phyloP scores from a whole-genome alignment of 2,329 filamentous ascomycete genomes.

The Cryphonectria naterciae region DNA sequence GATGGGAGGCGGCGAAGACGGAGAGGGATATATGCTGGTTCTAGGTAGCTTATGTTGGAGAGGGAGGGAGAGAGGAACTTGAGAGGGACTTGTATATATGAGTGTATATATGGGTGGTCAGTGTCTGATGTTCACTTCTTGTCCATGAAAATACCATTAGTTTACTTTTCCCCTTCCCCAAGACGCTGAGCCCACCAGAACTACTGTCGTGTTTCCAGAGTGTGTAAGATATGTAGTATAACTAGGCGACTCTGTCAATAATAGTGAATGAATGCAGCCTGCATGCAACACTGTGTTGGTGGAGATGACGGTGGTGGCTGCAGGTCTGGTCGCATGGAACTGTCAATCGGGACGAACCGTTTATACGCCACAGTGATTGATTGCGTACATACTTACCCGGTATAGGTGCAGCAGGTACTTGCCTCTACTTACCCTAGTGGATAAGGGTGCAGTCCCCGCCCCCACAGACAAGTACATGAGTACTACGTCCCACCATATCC shows the following conservation, averaged over 20 bases:
- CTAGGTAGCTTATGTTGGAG: background rate
- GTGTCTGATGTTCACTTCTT: slow-evolving; percentile 1
- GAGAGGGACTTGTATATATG: background rate
- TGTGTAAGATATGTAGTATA: background rate
- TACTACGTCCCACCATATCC: background rate
- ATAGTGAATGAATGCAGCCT: no score
- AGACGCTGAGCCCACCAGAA: background rate
- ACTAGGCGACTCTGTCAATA: no score
- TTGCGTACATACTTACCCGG: background rate
- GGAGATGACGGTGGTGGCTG: background rate
- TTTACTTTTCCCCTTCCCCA: background rate
- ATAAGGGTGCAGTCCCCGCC: background rate
- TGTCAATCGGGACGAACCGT: background rate
- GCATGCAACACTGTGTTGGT: no score
- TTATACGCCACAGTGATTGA: background rate
- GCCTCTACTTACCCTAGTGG: background rate
- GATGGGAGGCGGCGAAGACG: background rate
- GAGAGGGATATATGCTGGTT: background rate
- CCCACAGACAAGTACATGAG: background rate
- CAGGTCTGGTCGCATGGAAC: background rate
- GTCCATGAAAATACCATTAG: background rate
- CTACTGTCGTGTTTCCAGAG: background rate
- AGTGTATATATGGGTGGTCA: background rate
- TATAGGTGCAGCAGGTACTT: background rate
- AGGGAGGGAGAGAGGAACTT: no score